Percentiles rank a stretch among this genome's conserved stretches.
Conservation (phyloP, 2,329 filamentous ascomycete species). For the Neocucurbitaria cava region DNA sequence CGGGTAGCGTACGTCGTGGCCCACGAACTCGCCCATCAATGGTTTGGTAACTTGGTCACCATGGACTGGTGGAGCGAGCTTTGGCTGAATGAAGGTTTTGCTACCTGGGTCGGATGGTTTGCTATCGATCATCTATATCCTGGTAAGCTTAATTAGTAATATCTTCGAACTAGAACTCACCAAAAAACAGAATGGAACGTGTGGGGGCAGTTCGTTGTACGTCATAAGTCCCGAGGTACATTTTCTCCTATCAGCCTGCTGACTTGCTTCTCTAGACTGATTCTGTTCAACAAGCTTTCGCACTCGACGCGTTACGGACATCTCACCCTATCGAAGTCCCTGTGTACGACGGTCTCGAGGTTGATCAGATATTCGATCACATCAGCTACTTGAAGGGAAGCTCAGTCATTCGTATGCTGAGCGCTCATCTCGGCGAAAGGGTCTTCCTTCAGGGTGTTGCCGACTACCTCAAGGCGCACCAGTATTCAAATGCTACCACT, state of each 20-base stretch:
- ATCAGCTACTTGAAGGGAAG: conserved; percentile 98
- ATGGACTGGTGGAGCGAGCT: conserved; percentile 96
- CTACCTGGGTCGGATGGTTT: conserved; percentile 97
- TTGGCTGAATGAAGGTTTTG: conserved; percentile 96
- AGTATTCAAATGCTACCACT: conserved; percentile 89
- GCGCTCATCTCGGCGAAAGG: conserved; percentile 84
- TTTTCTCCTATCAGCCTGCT: conserved; percentile 35
- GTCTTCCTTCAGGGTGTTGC: conserved; percentile 90
- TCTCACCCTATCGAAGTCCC: conserved; percentile 97
- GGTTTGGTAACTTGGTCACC: conserved; percentile 94
- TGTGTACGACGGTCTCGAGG: conserved; percentile 89
- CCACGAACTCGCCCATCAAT: conserved; percentile 96
- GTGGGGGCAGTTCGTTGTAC: conserved; percentile 92
- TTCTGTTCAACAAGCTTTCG: conserved; percentile 89
- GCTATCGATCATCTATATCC: conserved; percentile 91
- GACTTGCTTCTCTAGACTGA: conserved; percentile 69
- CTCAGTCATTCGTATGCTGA: conserved; percentile 95
- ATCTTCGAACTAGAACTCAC: conserved; percentile 9
- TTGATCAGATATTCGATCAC: conserved; percentile 97
- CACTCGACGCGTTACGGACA: conserved; percentile 85
- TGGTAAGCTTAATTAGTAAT: conserved; percentile 48
- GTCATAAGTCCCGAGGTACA: conserved; percentile 63
- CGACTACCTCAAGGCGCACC: conserved; percentile 85
- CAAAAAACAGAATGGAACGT: conserved; percentile 82
- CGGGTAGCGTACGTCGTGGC: conserved; percentile 95